phyloP scores from a whole-genome alignment of 139 green algal species.

The Gonium pectorale region DNA sequence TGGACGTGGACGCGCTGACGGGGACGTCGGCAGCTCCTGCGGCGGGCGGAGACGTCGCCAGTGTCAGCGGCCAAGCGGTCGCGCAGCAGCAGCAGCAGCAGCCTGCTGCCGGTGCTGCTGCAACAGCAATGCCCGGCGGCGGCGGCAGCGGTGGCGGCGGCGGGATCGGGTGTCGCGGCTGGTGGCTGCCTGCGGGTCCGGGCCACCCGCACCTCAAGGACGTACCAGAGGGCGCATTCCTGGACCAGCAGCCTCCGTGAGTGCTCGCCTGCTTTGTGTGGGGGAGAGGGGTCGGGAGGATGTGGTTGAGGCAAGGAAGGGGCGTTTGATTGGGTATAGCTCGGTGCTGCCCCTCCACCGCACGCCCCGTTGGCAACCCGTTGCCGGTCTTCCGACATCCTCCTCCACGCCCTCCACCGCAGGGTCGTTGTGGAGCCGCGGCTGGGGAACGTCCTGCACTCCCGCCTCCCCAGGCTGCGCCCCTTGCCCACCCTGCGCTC shows the following conservation, averaged over 20 bases:
- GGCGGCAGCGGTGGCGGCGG: not conserved
- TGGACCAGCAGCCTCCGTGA: slow-evolving; percentile 22
- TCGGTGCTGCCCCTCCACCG: not conserved
- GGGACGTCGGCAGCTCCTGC: not conserved
- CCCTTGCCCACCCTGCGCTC: slow-evolving; percentile 10
- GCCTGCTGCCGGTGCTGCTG: too few species aligned
- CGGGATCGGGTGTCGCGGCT: not conserved
- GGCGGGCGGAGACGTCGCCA: not conserved
- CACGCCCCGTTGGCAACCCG: not conserved
- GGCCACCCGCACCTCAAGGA: slow-evolving; percentile 22
- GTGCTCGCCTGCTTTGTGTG: not conserved
- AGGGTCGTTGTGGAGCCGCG: slow-evolving; percentile 1
- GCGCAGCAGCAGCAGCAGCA: not conserved
- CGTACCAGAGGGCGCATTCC: not conserved
- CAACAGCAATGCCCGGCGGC: not conserved
- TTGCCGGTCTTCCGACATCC: not conserved
- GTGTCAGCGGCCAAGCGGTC: not conserved
- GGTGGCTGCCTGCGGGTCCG: slow-evolving; percentile 15
- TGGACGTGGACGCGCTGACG: not conserved
- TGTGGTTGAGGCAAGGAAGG: not conserved
- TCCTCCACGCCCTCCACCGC: not conserved
- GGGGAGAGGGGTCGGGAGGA: not conserved
- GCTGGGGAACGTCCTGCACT: not conserved
- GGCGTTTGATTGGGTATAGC: not conserved
- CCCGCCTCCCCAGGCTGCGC: slow-evolving; percentile 1